Percentiles rank a stretch among this genome's conserved stretches.
These are phyloP conservation scores for Filobasidium floriforme DNA, from an alignment of 768 basidiomycete genomes.

Conservation along the genomic window DNA sequence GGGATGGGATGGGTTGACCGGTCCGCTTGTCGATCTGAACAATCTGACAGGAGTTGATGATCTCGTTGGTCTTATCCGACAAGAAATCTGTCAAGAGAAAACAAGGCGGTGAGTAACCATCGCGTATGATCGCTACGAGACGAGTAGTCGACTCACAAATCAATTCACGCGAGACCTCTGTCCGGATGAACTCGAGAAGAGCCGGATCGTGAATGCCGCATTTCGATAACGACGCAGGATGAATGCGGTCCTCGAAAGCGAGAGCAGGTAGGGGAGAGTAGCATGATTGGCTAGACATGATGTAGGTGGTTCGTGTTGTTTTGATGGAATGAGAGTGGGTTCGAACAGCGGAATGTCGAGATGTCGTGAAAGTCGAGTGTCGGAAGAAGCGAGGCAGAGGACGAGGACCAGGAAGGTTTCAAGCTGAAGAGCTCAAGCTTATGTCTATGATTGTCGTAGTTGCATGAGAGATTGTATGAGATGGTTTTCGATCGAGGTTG, in stretches of 20 bases:
- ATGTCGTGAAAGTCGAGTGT: neutral
- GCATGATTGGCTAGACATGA: neutral
- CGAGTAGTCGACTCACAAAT: conserved; percentile 49
- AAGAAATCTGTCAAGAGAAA: conserved; percentile 52
- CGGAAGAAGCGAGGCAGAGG: neutral
- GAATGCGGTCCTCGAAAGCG: conserved; percentile 40
- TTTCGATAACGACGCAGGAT: conserved; percentile 39
- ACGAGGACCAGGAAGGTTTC: conserved; percentile 4
- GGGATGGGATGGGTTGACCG: conserved; percentile 60
- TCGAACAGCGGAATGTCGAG: neutral
- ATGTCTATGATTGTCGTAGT: conserved; percentile 1
- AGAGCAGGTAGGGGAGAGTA: conserved; percentile 1
- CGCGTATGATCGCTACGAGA: neutral
- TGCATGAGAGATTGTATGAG: neutral
- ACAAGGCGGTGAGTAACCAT: neutral
- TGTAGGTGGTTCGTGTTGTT: neutral
- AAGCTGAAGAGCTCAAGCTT: neutral
- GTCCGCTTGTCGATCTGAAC: conserved; percentile 39
- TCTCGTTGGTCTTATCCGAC: conserved; percentile 65
- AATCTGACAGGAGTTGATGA: conserved; percentile 53
- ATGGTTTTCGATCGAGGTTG: neutral
- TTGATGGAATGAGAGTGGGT: neutral
- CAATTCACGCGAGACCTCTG: conserved; percentile 75
- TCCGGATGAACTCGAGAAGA: conserved; percentile 68
- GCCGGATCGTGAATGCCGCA: conserved; percentile 63